Evolutionary conservation across 78 protist species (phyloP).

Genomic region (Blattamonas nauphoetae): DNA sequence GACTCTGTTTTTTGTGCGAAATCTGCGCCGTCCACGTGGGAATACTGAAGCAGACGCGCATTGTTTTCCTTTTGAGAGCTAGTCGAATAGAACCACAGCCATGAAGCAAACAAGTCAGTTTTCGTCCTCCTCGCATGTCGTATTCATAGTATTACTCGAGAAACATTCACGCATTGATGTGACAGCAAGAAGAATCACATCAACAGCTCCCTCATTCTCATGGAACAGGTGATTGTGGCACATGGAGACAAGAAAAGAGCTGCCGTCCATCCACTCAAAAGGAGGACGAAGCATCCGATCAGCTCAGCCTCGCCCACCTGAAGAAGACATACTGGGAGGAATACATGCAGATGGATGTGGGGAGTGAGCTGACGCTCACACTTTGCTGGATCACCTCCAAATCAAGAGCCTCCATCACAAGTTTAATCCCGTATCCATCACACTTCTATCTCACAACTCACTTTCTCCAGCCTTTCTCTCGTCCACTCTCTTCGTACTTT

Average conservation of each 20-base stretch:
- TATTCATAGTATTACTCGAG: slow-evolving; percentile 45
- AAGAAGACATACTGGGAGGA: not conserved
- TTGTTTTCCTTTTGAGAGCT: slow-evolving; percentile 48
- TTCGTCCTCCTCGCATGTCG: slow-evolving; percentile 46
- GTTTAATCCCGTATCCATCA: too few species aligned
- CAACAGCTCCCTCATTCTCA: slow-evolving; percentile 60
- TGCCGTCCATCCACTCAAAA: slow-evolving; percentile 50
- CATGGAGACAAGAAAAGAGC: slow-evolving; percentile 23
- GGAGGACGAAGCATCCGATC: not conserved
- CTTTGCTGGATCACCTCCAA: not conserved
- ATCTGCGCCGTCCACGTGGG: slow-evolving; percentile 13
- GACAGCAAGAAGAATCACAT: not conserved
- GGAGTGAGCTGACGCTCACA: not conserved
- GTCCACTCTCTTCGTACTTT: too few species aligned
- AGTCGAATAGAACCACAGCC: slow-evolving; percentile 39
- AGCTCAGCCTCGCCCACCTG: not conserved
- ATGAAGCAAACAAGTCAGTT: slow-evolving; percentile 14
- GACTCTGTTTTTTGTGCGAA: slow-evolving; percentile 11
- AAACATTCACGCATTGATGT: slow-evolving; percentile 51
- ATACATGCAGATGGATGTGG: not conserved
- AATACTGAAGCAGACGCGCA: slow-evolving; percentile 58
- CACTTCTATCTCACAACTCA: too few species aligned
- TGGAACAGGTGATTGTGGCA: slow-evolving; percentile 65
- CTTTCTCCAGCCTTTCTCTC: too few species aligned
- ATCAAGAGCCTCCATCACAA: too few species aligned